Evolutionary conservation across 2,329 filamentous ascomycete genomes (phyloP).

Genomic region (Fusarium humuli): DNA sequence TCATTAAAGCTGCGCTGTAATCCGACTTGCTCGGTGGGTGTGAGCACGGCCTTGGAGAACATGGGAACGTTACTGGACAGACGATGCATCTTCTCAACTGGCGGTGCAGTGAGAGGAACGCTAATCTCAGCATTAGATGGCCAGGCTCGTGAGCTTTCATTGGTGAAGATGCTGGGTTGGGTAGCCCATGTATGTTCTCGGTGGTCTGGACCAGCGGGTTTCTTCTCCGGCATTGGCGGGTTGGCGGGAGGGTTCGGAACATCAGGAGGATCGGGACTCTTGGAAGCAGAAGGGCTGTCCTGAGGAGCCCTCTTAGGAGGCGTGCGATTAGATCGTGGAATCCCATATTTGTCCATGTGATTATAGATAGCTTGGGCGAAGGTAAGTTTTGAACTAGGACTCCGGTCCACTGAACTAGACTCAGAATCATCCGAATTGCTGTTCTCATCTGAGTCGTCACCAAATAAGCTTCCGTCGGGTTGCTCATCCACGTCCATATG

Average conservation of each 20-base stretch:
- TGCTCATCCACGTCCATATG: background rate
- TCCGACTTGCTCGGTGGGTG: slow-evolving; percentile 54
- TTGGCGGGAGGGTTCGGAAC: background rate
- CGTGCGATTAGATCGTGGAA: no score
- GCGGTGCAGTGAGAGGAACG: slow-evolving; percentile 39
- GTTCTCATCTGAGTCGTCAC: background rate
- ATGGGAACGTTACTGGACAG: slow-evolving; percentile 52
- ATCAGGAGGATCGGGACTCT: background rate
- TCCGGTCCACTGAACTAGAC: background rate
- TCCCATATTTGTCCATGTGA: background rate
- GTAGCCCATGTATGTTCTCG: slow-evolving; percentile 40
- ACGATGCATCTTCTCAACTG: slow-evolving; percentile 53
- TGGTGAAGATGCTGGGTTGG: slow-evolving; percentile 41
- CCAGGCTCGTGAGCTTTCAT: slow-evolving; percentile 8
- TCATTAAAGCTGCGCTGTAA: slow-evolving; percentile 45
- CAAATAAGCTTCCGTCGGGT: background rate
- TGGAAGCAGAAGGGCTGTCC: background rate
- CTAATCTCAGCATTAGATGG: slow-evolving; percentile 8
- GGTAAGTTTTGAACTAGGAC: background rate
- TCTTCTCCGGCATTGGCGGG: background rate
- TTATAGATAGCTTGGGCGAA: background rate
- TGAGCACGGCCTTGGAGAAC: slow-evolving; percentile 54
- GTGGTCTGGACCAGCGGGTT: background rate
- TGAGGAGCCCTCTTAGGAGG: background rate
- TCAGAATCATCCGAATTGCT: background rate